Base-by-base conservation (phyloP, 768 basidiomycete species). In the Vararia minispora region DNA sequence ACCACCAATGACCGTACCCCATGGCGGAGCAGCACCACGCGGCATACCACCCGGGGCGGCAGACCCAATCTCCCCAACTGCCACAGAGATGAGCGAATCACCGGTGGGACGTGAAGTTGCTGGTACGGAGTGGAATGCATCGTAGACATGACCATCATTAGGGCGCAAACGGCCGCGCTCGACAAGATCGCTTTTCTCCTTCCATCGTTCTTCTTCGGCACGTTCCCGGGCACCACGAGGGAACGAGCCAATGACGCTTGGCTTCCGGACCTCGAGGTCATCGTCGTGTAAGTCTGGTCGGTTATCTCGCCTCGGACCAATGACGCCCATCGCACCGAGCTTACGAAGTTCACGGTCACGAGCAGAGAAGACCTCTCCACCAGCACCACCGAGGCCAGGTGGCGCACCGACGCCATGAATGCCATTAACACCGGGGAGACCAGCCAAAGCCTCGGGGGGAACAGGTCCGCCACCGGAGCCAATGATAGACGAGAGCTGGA, bases 91-190 rank as follows among this genome's bases (percentile, higher is more conserved):
- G 14, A 59, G 41, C 8, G 60, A 52, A 36, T 59, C 54, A 20
- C 52, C 53, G 18, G 51, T 52, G 23, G 54, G 52, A 25, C 55
- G 59, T 23, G 54, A 53, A 46, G 69, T 62, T 26, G 50, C 60
- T 20, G 64, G 65, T 1, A 79, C 69, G 1, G 77, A 74, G 53
- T 87, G 79, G 63, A 88, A 90, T 2, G 84, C 79, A 50, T 90
- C 86, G 52, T 73, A 88, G 1, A 80, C 71, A 17, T 64, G 62
- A 2, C 70, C 52, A 46, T 62, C 60, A 34, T 58, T 59, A 35
- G 64, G 55, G 6, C 69, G 49, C 37, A 71, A 48, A 17, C 60
- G 59, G 42, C 65, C 47, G 18, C 47, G 47, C 28, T 48, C 46
- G 25, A 35, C 47, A n/a, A 30, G 38, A 5, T 48, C 59, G 33